Evolutionary conservation across 345 rosid species (phyloP), one percentile per base, ranked within the genome.

Genomic region (Salix purpurea): DNA sequence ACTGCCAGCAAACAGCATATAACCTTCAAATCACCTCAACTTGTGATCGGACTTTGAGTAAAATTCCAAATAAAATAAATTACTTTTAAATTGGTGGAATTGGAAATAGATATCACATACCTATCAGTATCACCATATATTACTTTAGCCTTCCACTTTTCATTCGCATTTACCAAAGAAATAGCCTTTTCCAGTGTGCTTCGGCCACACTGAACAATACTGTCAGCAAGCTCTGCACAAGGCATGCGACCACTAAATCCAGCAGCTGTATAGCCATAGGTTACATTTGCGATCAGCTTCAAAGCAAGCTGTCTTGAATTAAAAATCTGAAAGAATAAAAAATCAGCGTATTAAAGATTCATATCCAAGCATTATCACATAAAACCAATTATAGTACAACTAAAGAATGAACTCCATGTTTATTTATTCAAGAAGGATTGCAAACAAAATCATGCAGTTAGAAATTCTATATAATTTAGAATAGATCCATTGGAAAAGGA

Each of bases 201-300:
- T 72, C 99, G 99, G 77, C 99, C 98, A 88, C 98, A 93, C 72
- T 95, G 98, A 82, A 95, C 99, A 64, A 95, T 95, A 75, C 99
- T 95, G 82, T 95, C 99, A 62, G 99, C 98, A 90, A 95, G 91
- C 90, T 95, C 98, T 40, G 98, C 97, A 90, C 98, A 95, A 54
- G 99, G 99, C 99, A 95, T 95, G 76, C 98, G 98, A 66, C 98
- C 99, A 81, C 99, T 95, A 84, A 95, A 95, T 76, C 99, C 99
- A 85, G 98, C 98, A 81, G 99, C 99, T 42, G 99, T 90, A 80
- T 93, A 95, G 71, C 99, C 99, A 83, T 95, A 95, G 2, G 99
- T 95, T 73, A 95, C 99, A 80, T 95, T 95, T 78, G 99, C 93
- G 82, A 95, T 93, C 81, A 95, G 90, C 92, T 95, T 95, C 81